Evolutionary conservation across 2,329 filamentous ascomycete species (phyloP).

Genomic region (Diaporthe ilicicola): DNA sequence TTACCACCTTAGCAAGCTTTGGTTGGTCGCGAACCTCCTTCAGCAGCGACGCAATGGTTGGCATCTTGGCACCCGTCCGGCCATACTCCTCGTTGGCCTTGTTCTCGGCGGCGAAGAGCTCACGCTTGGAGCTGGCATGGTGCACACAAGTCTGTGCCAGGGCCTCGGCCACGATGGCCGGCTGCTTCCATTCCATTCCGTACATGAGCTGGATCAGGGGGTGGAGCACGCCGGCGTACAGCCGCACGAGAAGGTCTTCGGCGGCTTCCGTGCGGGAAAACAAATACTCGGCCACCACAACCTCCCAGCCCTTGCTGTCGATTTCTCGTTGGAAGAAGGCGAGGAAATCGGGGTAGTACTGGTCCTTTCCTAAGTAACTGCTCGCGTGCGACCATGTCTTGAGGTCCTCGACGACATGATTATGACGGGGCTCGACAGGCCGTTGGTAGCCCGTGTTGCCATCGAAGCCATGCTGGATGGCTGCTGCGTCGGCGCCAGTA

Average conservation of each 20-base stretch:
- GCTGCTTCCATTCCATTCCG: constrained; percentile 83
- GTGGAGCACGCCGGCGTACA: constrained; percentile 73
- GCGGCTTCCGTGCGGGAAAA: constrained; percentile 72
- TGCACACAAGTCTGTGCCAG: constrained; percentile 82
- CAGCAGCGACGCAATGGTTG: constrained; percentile 66
- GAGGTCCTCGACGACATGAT: constrained; percentile 63
- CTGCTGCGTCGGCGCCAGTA: constrained; percentile 69
- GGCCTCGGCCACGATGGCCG: constrained; percentile 80
- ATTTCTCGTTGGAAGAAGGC: constrained; percentile 81
- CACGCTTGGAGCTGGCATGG: constrained; percentile 59
- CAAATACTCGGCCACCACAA: constrained; percentile 71
- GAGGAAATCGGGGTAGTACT: constrained; percentile 77
- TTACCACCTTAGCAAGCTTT: constrained; percentile 63
- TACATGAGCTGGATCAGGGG: constrained; percentile 88
- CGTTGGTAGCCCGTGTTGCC: constrained; percentile 74
- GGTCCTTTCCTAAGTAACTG: constrained; percentile 67
- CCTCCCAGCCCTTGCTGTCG: constrained; percentile 64
- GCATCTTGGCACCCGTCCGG: constrained; percentile 44
- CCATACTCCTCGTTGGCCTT: constrained; percentile 45
- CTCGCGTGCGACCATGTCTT: constrained; percentile 64
- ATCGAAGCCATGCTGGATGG: constrained; percentile 72
- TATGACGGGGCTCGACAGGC: constrained; percentile 54
- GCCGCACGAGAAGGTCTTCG: constrained; percentile 73
- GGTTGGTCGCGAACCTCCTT: constrained; percentile 64
- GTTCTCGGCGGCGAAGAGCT: constrained; percentile 64